phyloP scores from a whole-genome alignment of 2,329 filamentous ascomycete genomes.

The Calonectria pseudoturangicola region DNA sequence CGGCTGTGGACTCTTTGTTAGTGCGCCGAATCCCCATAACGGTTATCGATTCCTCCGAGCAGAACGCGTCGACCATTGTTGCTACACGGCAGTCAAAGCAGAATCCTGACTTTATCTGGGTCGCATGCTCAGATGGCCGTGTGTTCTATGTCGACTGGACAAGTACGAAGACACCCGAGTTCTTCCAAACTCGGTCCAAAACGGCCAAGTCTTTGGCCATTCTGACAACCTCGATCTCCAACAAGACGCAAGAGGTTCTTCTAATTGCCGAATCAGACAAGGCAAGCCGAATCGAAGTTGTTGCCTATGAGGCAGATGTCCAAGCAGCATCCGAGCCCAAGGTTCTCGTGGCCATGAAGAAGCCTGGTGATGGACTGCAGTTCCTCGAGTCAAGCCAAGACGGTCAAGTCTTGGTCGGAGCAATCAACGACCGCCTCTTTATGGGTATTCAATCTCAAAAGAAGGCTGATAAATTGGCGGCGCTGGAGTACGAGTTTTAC shows the following conservation, averaged over 20 bases:
- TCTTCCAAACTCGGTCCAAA: constrained; percentile 64
- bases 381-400: constrained; percentile 70
- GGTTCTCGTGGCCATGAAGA: constrained; percentile 61
- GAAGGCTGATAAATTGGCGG: constrained; percentile 49
- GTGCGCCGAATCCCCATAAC: constrained; percentile 80
- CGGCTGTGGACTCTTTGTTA: constrained; percentile 86
- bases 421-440: constrained; percentile 62
- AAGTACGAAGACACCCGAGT: constrained; percentile 62
- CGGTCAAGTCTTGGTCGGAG: constrained; percentile 73
- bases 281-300: constrained; percentile 60
- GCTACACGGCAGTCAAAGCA: constrained; percentile 63
- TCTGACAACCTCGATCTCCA: constrained; percentile 61
- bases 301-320: constrained; percentile 65
- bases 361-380: constrained; percentile 60
- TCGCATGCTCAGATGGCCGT: constrained; percentile 74
- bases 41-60: constrained; percentile 53
- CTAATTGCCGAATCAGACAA: constrained; percentile 67
- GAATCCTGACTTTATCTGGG: constrained; percentile 72
- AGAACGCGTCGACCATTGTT: constrained; percentile 60
- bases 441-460: constrained; percentile 56
- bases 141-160: constrained; percentile 77
- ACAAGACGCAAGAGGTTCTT: constrained; percentile 65
- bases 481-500: constrained; percentile 72
- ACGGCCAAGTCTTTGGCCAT: constrained; percentile 68
- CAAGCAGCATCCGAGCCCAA: constrained; percentile 57